Conservation (phyloP, 1,284 basidiomycete genomes). For the Irpex lacteus region DNA sequence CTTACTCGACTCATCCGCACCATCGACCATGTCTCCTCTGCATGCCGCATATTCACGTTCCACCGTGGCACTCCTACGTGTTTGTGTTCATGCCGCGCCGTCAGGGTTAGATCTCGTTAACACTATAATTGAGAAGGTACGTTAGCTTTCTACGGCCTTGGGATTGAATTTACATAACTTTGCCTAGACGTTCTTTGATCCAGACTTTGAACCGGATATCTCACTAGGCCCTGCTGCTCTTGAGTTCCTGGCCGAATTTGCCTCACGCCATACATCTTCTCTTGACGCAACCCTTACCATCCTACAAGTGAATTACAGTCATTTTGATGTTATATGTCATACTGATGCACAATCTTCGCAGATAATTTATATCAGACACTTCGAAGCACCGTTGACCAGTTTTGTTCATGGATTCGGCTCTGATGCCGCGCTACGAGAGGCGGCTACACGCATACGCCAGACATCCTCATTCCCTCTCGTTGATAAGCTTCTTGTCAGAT, state of each 20-base stretch:
- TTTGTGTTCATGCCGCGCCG: conserved; percentile 48
- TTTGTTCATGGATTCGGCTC: conserved; percentile 31
- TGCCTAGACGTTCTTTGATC: conserved; percentile 61
- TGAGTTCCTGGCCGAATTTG: conserved; percentile 54
- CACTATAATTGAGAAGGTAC: conserved; percentile 49
- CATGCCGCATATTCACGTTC: conserved; percentile 55
- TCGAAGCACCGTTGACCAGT: conserved; percentile 53
- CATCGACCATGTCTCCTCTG: conserved; percentile 52
- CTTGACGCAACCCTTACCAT: conserved; percentile 53
- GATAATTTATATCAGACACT: conserved; percentile 68
- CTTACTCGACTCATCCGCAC: conserved; percentile 55
- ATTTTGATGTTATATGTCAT: conserved; percentile 59
- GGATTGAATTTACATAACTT: not conserved
- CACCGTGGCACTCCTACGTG: conserved; percentile 53
- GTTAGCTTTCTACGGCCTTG: not conserved
- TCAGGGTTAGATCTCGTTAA: conserved; percentile 45
- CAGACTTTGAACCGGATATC: conserved; percentile 55
- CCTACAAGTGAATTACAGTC: conserved; percentile 47
- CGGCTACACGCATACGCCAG: conserved; percentile 21
- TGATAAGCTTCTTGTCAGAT: conserved; percentile 37
- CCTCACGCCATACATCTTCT: conserved; percentile 49
- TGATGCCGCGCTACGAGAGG: conserved; percentile 5
- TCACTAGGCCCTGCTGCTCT: conserved; percentile 57
- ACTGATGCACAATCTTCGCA: conserved; percentile 31
- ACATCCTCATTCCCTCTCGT: conserved; percentile 37